These are phyloP conservation scores for Scheffersomyces ergatensis DNA, from an alignment of 805 yeast genomes.

Conservation along the genomic window DNA sequence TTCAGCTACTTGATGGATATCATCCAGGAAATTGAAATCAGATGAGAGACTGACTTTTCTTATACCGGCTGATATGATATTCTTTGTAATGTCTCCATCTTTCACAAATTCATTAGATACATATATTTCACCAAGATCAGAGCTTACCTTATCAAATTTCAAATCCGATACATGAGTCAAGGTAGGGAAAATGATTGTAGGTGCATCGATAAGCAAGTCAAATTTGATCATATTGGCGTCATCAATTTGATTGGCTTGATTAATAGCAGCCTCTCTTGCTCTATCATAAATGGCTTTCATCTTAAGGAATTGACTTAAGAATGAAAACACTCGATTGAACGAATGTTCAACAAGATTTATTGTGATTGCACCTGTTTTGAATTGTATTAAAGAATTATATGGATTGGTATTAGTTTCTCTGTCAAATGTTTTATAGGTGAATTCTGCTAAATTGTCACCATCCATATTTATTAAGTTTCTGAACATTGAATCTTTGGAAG, in stretches of 20 bases:
- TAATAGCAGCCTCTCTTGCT: constrained; percentile 85
- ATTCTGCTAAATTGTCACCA: constrained; percentile 77
- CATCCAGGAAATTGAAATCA: constrained; percentile 46
- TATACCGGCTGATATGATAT: constrained; percentile 55
- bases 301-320: constrained; percentile 68
- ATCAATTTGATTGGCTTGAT: constrained; percentile 69
- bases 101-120: constrained; percentile 58
- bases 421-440: constrained; percentile 81
- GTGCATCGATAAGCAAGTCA: constrained; percentile 74
- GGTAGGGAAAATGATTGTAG: constrained; percentile 77
- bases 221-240: constrained; percentile 62
- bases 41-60: constrained; percentile 72
- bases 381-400: constrained; percentile 56
- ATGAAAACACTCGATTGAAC: constrained; percentile 61
- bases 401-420: constrained; percentile 41
- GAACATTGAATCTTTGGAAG: constrained; percentile 55
- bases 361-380: constrained; percentile 72
- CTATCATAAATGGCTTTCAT: constrained; percentile 89
- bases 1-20: constrained; percentile 50
- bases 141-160: constrained; percentile 7
- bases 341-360: constrained; percentile 83
- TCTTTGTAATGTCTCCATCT: constrained; percentile 21
- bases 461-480: constrained; percentile 74
- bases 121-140: constrained; percentile 71
- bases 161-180: constrained; percentile 38